Evolutionary conservation across 169 alveolate genomes (phyloP), one percentile per base, ranked within the genome.

Genomic region (Eimeria necatrix): DNA sequence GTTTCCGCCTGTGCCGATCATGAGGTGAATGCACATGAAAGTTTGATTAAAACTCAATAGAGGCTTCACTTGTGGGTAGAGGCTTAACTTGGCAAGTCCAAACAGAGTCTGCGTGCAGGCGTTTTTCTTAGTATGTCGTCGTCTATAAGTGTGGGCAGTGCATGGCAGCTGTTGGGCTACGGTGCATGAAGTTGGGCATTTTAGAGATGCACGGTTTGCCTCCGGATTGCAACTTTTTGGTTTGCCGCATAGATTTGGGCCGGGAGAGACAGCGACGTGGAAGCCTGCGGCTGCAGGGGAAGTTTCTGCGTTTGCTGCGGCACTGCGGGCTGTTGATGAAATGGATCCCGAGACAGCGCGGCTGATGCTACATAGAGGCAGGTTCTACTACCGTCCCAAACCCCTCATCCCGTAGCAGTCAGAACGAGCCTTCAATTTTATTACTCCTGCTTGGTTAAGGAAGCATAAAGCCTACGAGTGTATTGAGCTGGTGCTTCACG

Each of bases 1-100:
- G 7, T 68, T 85, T 71, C 96, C 96, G 22, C 96, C 96, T 6
- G 14, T 88, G 52, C 96, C 96, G 64, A 71, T 94, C 74, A 26
- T 94, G 83, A 84, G 94, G 96, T 94, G 61, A 24, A 20, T 12
- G 80, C 80, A 8, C 80, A 24, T 9, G 80, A 68, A 3, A 12
- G 12, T 56, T 56, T 18, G 22, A 12, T 3, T 56, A 10, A 0
- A 14, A n/a, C 16, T 68, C 2, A 3, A 18, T 24, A 22, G 10
- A 74, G 41, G 41, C 41, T 32, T 32, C 41, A 32, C 48, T 24
- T 68, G 22, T 24, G 41, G 20, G 20, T 46, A 20, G 48, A 22
- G 4, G 46, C 6, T 16, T 18, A 14, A 14, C 14, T 53, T 14
- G 61, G 73, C 49, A 71, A 7, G 64, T 26, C 22, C 48, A 32